Conservation (phyloP, 495 filamentous ascomycete genomes). For the Aspergillus leporis region DNA sequence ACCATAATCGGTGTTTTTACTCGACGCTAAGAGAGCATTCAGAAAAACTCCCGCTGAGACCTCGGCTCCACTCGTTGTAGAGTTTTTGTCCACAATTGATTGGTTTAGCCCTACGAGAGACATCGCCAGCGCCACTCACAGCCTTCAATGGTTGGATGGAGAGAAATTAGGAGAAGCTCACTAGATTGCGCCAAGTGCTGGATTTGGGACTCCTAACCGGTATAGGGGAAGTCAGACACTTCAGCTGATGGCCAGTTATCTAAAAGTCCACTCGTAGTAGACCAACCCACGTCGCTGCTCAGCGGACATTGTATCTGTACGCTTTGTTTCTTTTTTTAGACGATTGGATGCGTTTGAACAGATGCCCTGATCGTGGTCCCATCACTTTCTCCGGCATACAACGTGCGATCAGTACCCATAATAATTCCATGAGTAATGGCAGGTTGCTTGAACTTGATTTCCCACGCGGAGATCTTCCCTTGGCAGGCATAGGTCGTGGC, state of each 20-base stretch:
- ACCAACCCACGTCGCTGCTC: not conserved
- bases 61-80: not conserved
- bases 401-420: not conserved
- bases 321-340: not conserved
- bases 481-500: conserved; percentile 1
- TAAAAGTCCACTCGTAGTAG: too few relatives aligned
- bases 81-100: not conserved
- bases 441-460: not conserved
- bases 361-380: not conserved
- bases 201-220: not conserved
- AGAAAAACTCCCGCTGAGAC: not conserved
- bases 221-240: not conserved
- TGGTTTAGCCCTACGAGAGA: not conserved
- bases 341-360: not conserved
- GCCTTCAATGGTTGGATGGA: not conserved
- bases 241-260: too few relatives aligned
- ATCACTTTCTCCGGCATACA: not conserved
- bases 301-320: not conserved
- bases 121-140: not conserved
- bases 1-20: not conserved
- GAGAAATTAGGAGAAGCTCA: not conserved
- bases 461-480: not conserved
- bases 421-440: not conserved
- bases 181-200: not conserved
- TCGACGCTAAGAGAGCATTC: not conserved